Base-by-base conservation (phyloP, 257 asterid genomes). In the Ballota nigra region DNA sequence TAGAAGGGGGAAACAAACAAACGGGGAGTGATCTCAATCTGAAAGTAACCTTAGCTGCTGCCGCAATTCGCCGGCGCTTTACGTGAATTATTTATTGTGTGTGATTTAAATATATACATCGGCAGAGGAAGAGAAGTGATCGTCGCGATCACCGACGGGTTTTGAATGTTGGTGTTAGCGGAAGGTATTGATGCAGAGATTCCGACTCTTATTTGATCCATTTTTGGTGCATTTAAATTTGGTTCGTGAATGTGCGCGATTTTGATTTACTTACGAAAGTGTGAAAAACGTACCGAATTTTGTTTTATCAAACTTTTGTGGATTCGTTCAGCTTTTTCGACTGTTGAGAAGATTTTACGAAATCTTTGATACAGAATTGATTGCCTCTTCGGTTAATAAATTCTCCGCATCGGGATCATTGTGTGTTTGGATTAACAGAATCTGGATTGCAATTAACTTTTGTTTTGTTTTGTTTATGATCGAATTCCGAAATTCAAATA, bases 31-130 rank as follows among this genome's bases (percentile, higher is more conserved):
- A 78, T 73, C 51, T 33, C 68, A 9, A 62, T 62, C 83, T 38
- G 83, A 73, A 78, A 79, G 86, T 82, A 65, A 76, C 73, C 70
- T 71, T 43, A 60, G 70, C 76, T 82, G 63, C 51, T 45, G 8
- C 11, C 51, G 26, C 49, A 53, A 58, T 52, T 40, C 31, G 33
- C 36, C 31, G 70, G 80, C 75, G 49, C 66, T 55, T 20, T 62
- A 61, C 81, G 76, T 51, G 63, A n/a, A 51, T 60, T 77, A 0
- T 26, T 6, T n/a, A 9, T 58, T 72, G 43, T 41, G 52, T 45
- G 8, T n/a, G 23, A 29, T 20, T 18, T 28, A 26, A 20, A n/a
- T 52, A 20, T 13, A 55, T 26, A 66, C 29, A 60, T 34, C 43
- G 55, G 60, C 12, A 71, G 45, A 60, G 67, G 31, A 63, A 31